Evolutionary conservation across 306 rosid species (phyloP).

Genomic region (Citrullus mucosospermus): DNA sequence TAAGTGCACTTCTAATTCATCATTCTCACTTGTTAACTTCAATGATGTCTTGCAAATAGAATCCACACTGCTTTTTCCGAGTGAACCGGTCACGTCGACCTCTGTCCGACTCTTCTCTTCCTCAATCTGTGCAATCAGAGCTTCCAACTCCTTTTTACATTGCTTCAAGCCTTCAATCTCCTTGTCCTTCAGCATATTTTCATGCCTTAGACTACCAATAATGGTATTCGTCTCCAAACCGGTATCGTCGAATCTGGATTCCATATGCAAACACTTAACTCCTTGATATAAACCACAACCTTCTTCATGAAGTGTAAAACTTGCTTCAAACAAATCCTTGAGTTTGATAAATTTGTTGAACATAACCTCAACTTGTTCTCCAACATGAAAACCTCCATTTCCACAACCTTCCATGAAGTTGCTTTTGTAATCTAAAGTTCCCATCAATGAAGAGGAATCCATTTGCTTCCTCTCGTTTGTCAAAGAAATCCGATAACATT

Average conservation of each 20-base stretch:
- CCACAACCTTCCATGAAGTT: not conserved
- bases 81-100: not conserved
- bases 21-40: constrained; percentile 9
- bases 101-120: constrained; percentile 13
- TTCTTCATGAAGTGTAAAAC: not conserved
- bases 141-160: constrained; percentile 21
- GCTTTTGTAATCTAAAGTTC: not conserved
- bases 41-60: not conserved
- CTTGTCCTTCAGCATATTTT: constrained; percentile 24
- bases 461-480: not conserved
- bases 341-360: constrained; percentile 5
- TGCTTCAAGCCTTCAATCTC: constrained; percentile 24
- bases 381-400: not conserved
- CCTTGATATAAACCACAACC: not conserved
- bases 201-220: not conserved
- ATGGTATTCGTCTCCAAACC: not conserved
- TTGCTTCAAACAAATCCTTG: constrained; percentile 10
- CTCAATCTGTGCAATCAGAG: constrained; percentile 27
- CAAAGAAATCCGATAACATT: not conserved
- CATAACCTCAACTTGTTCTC: constrained; percentile 6
- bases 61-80: constrained; percentile 8
- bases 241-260: not conserved
- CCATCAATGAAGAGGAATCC: not conserved
- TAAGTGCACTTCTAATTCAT: constrained; percentile 27
- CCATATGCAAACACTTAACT: not conserved